Percentiles rank a stretch among this genome's conserved stretches.
These are phyloP conservation scores for Vitis hybrid DNA, from an alignment of 177 flowering plant species.

Conservation along the genomic window DNA sequence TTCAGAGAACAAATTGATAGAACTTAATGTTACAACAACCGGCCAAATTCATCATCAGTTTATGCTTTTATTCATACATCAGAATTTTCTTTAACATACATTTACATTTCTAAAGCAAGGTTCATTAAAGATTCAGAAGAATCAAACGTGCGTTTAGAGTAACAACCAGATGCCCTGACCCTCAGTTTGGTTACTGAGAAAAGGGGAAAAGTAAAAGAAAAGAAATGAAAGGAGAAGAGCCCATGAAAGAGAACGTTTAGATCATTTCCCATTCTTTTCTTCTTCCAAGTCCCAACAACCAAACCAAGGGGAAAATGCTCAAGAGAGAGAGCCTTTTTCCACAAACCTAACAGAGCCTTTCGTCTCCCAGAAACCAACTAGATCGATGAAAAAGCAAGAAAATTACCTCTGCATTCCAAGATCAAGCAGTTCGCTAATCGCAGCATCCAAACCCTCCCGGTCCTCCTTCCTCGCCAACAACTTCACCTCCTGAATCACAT, in stretches of 20 bases:
- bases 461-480: no score
- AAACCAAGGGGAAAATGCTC: neutral
- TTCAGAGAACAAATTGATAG: neutral
- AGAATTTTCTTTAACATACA: no score
- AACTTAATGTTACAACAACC: no score
- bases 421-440: slow-evolving; percentile 68
- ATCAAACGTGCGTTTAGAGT: no score
- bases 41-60: no score
- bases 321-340: neutral
- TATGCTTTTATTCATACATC: no score
- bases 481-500: no score
- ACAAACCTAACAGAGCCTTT: neutral
- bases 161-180: no score
- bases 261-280: neutral
- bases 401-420: slow-evolving; percentile 79
- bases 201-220: neutral
- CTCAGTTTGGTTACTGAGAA: neutral
- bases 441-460: slow-evolving; percentile 39
- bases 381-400: neutral
- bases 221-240: neutral
- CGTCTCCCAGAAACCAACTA: neutral
- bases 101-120: no score
- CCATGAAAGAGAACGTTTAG: neutral
- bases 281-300: no score
- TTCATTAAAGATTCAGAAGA: no score